Evolutionary conservation across 306 rosid species (phyloP).

Genomic region (Rosa lucieae): DNA sequence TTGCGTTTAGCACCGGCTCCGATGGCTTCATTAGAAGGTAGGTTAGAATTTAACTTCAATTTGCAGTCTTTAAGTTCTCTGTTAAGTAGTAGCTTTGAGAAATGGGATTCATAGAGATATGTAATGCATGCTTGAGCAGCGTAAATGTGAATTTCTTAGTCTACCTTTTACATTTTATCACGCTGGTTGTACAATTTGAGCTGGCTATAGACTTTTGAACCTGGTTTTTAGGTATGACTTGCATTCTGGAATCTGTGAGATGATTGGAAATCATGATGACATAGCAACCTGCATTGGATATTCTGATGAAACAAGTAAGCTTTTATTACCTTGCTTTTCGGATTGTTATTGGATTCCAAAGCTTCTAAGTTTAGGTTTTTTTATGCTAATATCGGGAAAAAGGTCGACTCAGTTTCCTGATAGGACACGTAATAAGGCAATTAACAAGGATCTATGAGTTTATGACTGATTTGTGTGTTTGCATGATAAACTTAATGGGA

Average conservation of each 20-base stretch:
- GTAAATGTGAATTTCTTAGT: background rate
- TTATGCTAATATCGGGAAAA: background rate
- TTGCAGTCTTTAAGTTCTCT: background rate
- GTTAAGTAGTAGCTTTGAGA: background rate
- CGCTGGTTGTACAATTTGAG: background rate
- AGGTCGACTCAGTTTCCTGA: background rate
- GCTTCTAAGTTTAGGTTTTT: background rate
- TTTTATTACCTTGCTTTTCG: slow-evolving; percentile 7
- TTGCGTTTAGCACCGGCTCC: slow-evolving; percentile 59
- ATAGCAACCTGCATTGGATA: slow-evolving; percentile 64
- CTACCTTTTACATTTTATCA: background rate
- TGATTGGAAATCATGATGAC: slow-evolving; percentile 70
- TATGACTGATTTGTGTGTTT: background rate
- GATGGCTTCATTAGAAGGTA: slow-evolving; percentile 74
- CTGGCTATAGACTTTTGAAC: slow-evolving; percentile 22
- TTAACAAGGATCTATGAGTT: background rate
- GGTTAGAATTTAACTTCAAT: background rate
- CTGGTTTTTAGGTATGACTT: slow-evolving; percentile 58
- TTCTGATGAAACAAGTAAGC: slow-evolving; percentile 72
- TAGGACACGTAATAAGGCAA: background rate
- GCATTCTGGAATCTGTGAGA: slow-evolving; percentile 55
- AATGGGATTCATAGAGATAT: background rate
- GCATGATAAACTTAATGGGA: background rate
- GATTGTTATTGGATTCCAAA: background rate
- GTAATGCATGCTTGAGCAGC: background rate